Percentiles rank a stretch among this genome's conserved stretches.
Evolutionary conservation across 2,329 filamentous ascomycete species (phyloP).

Genomic region (Cercospora berteroae): DNA sequence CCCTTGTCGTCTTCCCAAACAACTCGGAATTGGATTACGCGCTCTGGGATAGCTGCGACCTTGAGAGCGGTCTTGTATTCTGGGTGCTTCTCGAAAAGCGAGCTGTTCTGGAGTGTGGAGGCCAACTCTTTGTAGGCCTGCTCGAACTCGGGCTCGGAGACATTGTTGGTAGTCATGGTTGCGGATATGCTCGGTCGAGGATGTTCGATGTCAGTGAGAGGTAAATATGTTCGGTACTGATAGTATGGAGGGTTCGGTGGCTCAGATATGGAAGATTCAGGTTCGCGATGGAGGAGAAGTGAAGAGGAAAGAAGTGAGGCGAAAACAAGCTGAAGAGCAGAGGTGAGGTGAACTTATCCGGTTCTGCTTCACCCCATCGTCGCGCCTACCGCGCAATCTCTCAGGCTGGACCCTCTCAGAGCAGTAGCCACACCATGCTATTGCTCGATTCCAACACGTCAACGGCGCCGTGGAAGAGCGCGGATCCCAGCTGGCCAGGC

Average conservation of each 20-base stretch:
- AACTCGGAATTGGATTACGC: slow-evolving; percentile 94
- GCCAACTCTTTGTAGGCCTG: slow-evolving; percentile 61
- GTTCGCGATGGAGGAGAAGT: neutral
- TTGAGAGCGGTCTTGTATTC: slow-evolving; percentile 90
- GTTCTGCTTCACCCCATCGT: neutral
- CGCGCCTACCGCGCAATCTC: slow-evolving; percentile 4
- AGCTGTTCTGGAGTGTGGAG: slow-evolving; percentile 90
- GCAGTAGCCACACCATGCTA: slow-evolving; percentile 6
- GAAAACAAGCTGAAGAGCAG: slow-evolving; percentile 1
- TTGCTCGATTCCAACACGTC: slow-evolving; percentile 13
- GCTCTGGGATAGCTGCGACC: slow-evolving; percentile 87
- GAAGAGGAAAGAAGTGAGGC: neutral
- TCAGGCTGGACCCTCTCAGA: neutral
- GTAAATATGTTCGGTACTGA: neutral
- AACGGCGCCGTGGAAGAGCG: slow-evolving; percentile 8
- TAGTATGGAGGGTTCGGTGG: neutral
- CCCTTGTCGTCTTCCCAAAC: slow-evolving; percentile 95
- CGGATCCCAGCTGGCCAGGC: neutral
- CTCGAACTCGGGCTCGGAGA: slow-evolving; percentile 94
- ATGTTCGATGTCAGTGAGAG: neutral
- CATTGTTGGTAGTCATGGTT: slow-evolving; percentile 57
- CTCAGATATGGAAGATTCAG: neutral
- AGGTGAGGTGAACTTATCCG: slow-evolving; percentile 4
- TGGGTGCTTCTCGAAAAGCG: slow-evolving; percentile 88
- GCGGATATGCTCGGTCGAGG: neutral